Base-by-base conservation (phyloP, 140 eudicot species). In the Stevia rebaudiana region DNA sequence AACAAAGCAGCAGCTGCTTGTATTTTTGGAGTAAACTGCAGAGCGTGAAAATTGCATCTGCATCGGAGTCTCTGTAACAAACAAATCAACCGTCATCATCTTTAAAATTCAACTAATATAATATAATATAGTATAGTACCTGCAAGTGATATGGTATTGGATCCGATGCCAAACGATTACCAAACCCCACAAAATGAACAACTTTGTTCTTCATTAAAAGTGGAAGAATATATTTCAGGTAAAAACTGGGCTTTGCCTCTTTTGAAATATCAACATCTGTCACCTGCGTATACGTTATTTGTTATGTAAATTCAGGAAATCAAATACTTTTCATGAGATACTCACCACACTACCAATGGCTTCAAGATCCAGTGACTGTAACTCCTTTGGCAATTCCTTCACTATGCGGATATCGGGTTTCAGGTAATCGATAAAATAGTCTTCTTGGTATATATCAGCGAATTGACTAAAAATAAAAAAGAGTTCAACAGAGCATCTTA, bases 361-460 rank as follows among this genome's bases (percentile, higher is more conserved):
- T 71, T 94, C 97, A 58, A 94, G 77, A 71, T 94, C 90, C 67
- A 94, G 61, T 10, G 97, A 85, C 71, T 55, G 87, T 65, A 94
- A 80, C 48, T 88, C 90, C 65, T 70, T 53, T 0, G 99, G 99
- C 61, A 94, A 94, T 77, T 83, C 97, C 84, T 83, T 94, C 71
- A 94, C 94, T 75, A 94, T 72, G 50, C 71, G 87, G 41, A 94
- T 83, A 81, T 94, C 99, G 39, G 97, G 97, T 66, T 80, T 85
- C 79, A 94, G 30, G 86, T 85, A 88, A 80, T 79, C 68, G 57
- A 94, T 94, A 65, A 94, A 94, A 77, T 88, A 80, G 70, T 94
- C 97, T 83, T 88, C 95, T 76, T 94, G 97, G 78, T 94, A 94
- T 72, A 94, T 85, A 80, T 94, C 99, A 82, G 90, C 84, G 70